phyloP scores from a whole-genome alignment of 169 alveolate species.

The Cryptosporidium ubiquitum region DNA sequence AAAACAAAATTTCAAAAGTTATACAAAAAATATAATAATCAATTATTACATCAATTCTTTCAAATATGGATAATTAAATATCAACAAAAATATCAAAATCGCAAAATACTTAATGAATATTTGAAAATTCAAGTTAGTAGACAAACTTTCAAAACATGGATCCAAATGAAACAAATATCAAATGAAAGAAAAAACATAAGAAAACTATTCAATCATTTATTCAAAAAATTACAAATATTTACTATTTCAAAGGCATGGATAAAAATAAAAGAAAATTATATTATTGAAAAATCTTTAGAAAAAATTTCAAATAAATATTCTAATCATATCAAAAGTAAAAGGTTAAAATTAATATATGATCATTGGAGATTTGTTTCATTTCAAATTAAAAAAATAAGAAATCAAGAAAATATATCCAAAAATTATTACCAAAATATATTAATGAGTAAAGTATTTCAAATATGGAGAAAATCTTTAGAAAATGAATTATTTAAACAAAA shows the following conservation, averaged over 20 bases:
- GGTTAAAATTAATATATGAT: not conserved
- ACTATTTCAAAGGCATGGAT: not conserved
- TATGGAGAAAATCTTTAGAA: not conserved
- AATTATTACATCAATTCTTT: not conserved
- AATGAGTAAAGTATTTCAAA: not conserved
- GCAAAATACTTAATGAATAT: not conserved
- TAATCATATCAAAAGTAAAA: not conserved
- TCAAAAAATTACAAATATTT: not conserved
- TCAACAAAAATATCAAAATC: not conserved
- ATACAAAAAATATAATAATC: not conserved
- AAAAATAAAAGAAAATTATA: not conserved
- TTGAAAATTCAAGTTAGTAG: not conserved
- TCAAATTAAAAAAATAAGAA: not conserved
- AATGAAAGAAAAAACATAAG: not conserved
- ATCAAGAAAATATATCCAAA: not conserved
- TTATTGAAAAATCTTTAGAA: slow-evolving; percentile 15
- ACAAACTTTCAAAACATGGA: not conserved
- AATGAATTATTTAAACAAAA: not conserved
- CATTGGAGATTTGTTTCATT: slow-evolving; percentile 18
- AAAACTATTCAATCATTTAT: not conserved
- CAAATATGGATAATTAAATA: not conserved
- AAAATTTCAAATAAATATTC: not conserved
- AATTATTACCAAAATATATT: not conserved
- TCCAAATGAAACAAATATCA: not conserved
- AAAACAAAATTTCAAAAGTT: not conserved